Evolutionary conservation across 345 rosid genomes (phyloP).

Genomic region (Lumnitzera littorea): DNA sequence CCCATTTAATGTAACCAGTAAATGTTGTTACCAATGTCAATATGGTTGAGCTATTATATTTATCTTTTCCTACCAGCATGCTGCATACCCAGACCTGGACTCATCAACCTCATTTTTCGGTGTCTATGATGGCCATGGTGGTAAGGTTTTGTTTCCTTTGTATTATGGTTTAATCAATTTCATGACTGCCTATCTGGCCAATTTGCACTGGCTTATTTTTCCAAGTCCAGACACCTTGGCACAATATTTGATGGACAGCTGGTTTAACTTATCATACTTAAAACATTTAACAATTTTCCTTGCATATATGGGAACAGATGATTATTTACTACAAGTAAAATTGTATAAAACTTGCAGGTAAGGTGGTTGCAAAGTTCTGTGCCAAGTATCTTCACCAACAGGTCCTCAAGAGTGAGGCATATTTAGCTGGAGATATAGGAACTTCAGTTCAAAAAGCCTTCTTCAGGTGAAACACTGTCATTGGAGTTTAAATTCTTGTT

Average conservation of each 20-base stretch:
- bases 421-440: slow-evolving; percentile 65
- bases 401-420: slow-evolving; percentile 63
- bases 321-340: no score
- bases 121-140: slow-evolving; percentile 99
- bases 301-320: no score
- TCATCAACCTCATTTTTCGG: slow-evolving; percentile 85
- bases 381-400: slow-evolving; percentile 88
- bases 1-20: neutral
- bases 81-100: slow-evolving; percentile 79
- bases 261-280: no score
- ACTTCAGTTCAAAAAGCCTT: slow-evolving; percentile 68
- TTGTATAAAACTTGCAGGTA: slow-evolving; percentile 42
- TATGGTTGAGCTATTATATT: slow-evolving; percentile 9
- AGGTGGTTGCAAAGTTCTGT: slow-evolving; percentile 90
- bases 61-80: slow-evolving; percentile 50
- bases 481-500: neutral
- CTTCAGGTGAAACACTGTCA: slow-evolving; percentile 49
- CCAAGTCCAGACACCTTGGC: no score
- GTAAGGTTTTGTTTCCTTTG: slow-evolving; percentile 24
- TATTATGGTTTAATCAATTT: neutral
- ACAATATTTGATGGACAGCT: no score
- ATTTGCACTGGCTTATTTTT: no score
- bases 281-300: no score
- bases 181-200: no score
- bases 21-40: neutral